These are phyloP conservation scores for Sclerotinia borealis DNA, from an alignment of 2,329 filamentous ascomycete genomes.

Conservation along the genomic window DNA sequence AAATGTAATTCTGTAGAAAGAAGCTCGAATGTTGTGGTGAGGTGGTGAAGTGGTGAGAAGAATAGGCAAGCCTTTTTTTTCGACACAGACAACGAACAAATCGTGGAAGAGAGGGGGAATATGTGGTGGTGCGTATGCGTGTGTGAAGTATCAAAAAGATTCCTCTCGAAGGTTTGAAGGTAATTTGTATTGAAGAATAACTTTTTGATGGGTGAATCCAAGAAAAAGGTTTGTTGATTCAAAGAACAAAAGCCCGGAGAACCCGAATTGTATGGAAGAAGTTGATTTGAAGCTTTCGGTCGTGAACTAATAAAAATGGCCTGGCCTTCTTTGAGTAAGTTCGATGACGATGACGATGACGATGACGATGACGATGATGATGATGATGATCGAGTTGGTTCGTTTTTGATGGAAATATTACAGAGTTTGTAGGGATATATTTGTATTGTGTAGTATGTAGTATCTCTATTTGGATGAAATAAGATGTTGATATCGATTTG, in stretches of 20 bases:
- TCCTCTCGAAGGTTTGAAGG: background rate
- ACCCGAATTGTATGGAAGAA: background rate
- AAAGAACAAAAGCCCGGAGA: background rate
- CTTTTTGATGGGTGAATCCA: background rate
- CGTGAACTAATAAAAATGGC: background rate
- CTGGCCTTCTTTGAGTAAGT: background rate
- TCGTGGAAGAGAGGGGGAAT: background rate
- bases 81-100: constrained; percentile 1
- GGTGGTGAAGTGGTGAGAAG: background rate
- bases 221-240: background rate
- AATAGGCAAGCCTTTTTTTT: constrained; percentile 4
- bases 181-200: background rate
- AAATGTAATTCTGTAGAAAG: constrained; percentile 1
- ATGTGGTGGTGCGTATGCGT: too few species aligned
- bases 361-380: background rate
- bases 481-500: background rate
- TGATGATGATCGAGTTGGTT: background rate
- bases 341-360: background rate
- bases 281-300: background rate
- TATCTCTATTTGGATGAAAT: background rate
- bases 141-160: background rate
- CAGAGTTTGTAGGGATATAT: too few species aligned
- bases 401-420: background rate
- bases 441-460: background rate
- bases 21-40: constrained; percentile 5